Conservation (phyloP, 2,329 filamentous ascomycete species). For the Colletotrichum aenigma region DNA sequence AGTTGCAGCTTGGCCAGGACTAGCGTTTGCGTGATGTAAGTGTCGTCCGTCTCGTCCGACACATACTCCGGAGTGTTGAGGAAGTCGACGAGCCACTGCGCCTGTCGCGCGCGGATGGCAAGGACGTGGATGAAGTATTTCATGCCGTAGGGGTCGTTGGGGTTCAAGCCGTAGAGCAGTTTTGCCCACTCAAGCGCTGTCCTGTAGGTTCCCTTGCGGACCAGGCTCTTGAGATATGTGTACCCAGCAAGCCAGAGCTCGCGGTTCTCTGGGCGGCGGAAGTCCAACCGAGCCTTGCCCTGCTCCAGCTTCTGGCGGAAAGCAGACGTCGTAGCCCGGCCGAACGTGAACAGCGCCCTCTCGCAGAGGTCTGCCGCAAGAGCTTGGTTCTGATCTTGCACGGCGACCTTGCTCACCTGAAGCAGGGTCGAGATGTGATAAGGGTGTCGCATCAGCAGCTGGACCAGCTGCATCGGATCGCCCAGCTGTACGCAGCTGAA, state of each 20-base stretch:
- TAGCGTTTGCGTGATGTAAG: slow-evolving; percentile 77
- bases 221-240: slow-evolving; percentile 84
- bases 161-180: slow-evolving; percentile 76
- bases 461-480: slow-evolving; percentile 82
- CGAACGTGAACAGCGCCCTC: slow-evolving; percentile 90
- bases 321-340: slow-evolving; percentile 82
- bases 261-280: slow-evolving; percentile 82
- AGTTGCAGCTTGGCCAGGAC: slow-evolving; percentile 78
- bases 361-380: slow-evolving; percentile 88
- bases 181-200: slow-evolving; percentile 96
- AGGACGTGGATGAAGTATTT: slow-evolving; percentile 82
- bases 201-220: slow-evolving; percentile 90
- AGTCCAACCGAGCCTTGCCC: slow-evolving; percentile 82
- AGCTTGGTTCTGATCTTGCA: slow-evolving; percentile 87
- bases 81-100: slow-evolving; percentile 76
- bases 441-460: slow-evolving; percentile 63
- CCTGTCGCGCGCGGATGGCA: slow-evolving; percentile 80
- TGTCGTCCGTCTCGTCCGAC: slow-evolving; percentile 46
- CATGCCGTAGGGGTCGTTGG: slow-evolving; percentile 82
- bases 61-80: slow-evolving; percentile 52
- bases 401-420: slow-evolving; percentile 89
- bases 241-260: slow-evolving; percentile 92
- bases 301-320: slow-evolving; percentile 78
- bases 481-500: slow-evolving; percentile 80
- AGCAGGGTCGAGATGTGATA: slow-evolving; percentile 95